Evolutionary conservation across 2,329 filamentous ascomycete species (phyloP).

Genomic region (Colletotrichum aenigma): DNA sequence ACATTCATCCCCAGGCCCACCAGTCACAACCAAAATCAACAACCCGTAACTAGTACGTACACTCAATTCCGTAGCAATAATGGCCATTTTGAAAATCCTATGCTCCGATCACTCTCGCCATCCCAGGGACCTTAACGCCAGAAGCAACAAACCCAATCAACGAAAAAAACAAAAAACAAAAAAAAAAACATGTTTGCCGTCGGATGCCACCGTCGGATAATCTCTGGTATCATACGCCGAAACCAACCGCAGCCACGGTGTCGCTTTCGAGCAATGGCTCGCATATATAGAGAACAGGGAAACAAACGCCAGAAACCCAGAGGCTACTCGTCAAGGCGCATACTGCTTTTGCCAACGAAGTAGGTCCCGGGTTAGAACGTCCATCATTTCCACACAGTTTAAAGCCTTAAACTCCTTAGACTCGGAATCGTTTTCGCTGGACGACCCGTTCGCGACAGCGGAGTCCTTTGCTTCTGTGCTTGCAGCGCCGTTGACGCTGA

Average conservation of each 20-base stretch:
- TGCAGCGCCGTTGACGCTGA: slow-evolving; percentile 10
- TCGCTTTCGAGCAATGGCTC: background rate
- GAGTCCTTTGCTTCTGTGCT: slow-evolving; percentile 21
- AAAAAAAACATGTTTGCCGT: background rate
- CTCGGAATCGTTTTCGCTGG: slow-evolving; percentile 24
- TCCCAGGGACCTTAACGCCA: slow-evolving; percentile 1
- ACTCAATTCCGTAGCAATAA: background rate
- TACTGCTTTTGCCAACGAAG: slow-evolving; percentile 86
- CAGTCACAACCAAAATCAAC: background rate
- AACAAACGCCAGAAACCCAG: slow-evolving; percentile 45
- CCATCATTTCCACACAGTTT: slow-evolving; percentile 89
- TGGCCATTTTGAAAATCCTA: background rate
- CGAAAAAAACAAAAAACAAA: background rate
- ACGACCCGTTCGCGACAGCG: background rate
- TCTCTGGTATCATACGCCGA: slow-evolving; percentile 16
- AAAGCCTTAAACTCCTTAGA: slow-evolving; percentile 73
- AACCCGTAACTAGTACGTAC: background rate
- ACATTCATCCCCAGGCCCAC: background rate
- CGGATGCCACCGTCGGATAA: background rate
- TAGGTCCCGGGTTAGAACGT: slow-evolving; percentile 78
- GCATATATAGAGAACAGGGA: slow-evolving; percentile 32
- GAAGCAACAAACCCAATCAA: background rate
- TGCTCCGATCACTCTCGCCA: background rate
- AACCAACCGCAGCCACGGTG: background rate
- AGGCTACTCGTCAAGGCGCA: slow-evolving; percentile 32